phyloP scores from a whole-genome alignment of 2,329 filamentous ascomycete genomes.

The Penicillium hesseltinei region DNA sequence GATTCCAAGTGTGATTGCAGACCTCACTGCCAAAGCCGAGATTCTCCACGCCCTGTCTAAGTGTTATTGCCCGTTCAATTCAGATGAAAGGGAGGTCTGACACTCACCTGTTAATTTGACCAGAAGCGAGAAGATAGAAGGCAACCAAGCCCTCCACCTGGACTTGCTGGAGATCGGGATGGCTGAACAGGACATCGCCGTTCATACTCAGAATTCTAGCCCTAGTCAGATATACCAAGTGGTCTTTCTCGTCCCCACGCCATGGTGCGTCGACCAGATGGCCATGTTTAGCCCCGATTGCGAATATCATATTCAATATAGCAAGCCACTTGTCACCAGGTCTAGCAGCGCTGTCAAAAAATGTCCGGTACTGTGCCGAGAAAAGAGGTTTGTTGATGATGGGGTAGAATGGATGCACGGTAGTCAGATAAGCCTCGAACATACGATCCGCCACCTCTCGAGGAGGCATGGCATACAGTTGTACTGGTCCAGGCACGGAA shows the following conservation, averaged over 20 bases:
- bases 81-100: not conserved
- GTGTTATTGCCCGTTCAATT: not conserved
- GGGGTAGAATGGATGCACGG: conserved; percentile 46
- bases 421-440: conserved; percentile 43
- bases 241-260: conserved; percentile 43
- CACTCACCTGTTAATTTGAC: conserved; percentile 46
- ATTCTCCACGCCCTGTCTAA: conserved; percentile 43
- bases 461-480: conserved; percentile 43
- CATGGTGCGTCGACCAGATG: conserved; percentile 44
- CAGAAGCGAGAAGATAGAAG: conserved; percentile 44
- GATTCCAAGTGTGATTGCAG: conserved; percentile 44
- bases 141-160: conserved; percentile 45
- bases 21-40: conserved; percentile 43
- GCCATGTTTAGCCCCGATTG: conserved; percentile 45
- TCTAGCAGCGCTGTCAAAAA: conserved; percentile 35
- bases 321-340: conserved; percentile 45
- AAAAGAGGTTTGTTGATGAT: conserved; percentile 46
- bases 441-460: conserved; percentile 42
- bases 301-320: conserved; percentile 49
- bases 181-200: conserved; percentile 42
- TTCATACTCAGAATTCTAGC: conserved; percentile 46
- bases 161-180: conserved; percentile 48
- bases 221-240: conserved; percentile 45
- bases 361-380: conserved; percentile 40
- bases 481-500: conserved; percentile 40